A percentile compares a stretch with the other conserved stretches of the same genome.
Conservation (phyloP, 768 basidiomycete genomes). For the Rhizopogon sp. region DNA sequence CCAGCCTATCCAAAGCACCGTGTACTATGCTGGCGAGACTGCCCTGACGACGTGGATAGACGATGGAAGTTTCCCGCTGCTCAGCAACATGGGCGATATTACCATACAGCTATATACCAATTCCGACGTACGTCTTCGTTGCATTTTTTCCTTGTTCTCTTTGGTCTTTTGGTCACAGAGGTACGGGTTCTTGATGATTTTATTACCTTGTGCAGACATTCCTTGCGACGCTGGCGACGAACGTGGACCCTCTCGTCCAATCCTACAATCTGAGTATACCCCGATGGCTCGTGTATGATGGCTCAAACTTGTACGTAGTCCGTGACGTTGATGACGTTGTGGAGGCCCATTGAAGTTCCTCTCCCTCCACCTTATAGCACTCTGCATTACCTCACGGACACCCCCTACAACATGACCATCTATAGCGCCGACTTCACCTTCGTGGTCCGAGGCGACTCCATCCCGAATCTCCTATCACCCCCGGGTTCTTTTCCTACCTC, state of each 20-base stretch:
- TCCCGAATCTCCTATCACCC: background rate
- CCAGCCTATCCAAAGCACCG: conserved; percentile 40
- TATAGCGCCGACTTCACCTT: conserved; percentile 53
- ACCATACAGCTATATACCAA: conserved; percentile 42
- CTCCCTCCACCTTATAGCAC: conserved; percentile 14
- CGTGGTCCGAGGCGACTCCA: background rate
- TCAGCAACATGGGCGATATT: conserved; percentile 38
- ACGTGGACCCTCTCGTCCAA: conserved; percentile 32
- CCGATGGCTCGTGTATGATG: conserved; percentile 15
- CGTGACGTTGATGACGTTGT: background rate
- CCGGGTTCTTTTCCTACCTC: background rate
- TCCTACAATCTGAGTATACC: conserved; percentile 25
- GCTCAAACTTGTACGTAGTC: conserved; percentile 28
- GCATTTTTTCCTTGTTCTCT: background rate
- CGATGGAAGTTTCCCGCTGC: conserved; percentile 33
- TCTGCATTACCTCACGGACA: conserved; percentile 27
- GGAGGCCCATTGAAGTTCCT: background rate
- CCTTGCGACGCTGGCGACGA: conserved; percentile 38
- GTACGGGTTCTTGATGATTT: background rate
- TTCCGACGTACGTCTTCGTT: conserved; percentile 32
- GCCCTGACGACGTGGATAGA: conserved; percentile 47
- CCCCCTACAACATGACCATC: conserved; percentile 24
- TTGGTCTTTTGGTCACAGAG: background rate
- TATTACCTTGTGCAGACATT: conserved; percentile 27
- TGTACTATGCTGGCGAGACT: conserved; percentile 38